phyloP scores from a whole-genome alignment of 306 rosid genomes.

The Carpinus fangiana region DNA sequence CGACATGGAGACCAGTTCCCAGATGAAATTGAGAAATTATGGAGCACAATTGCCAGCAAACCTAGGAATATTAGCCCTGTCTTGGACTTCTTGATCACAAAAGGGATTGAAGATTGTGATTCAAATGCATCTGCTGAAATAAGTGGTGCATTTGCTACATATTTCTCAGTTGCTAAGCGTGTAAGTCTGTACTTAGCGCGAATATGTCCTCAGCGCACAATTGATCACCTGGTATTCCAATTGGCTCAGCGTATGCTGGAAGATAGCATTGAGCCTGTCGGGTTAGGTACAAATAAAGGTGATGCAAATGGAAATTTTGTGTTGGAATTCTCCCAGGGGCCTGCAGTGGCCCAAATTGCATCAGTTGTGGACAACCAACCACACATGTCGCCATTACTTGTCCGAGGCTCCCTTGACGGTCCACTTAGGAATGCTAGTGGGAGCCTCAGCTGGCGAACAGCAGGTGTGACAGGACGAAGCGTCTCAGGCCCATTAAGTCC shows the following conservation, averaged over 20 bases:
- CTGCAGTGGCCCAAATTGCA: conserved; percentile 80
- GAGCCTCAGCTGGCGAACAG: conserved; percentile 97
- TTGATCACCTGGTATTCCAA: conserved; percentile 96
- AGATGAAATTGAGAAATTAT: conserved; percentile 97
- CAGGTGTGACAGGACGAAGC: conserved; percentile 93
- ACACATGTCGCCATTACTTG: conserved; percentile 99
- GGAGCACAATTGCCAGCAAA: conserved; percentile 99
- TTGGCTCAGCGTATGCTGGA: conserved; percentile 93
- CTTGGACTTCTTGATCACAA: conserved; percentile 94
- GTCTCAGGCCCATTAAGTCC: conserved; percentile 97
- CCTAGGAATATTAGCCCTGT: conserved; percentile 95
- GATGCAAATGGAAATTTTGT: conserved; percentile 79
- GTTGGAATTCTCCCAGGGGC: conserved; percentile 98
- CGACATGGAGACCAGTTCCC: conserved; percentile 98
- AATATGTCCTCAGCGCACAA: conserved; percentile 96
- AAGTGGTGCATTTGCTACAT: conserved; percentile 98
- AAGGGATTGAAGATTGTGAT: conserved; percentile 99
- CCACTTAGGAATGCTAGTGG: conserved; percentile 98
- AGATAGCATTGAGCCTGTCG: conserved; percentile 83
- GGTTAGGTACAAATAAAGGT: conserved; percentile 59
- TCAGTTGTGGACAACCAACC: conserved; percentile 91
- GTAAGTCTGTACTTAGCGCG: conserved; percentile 94
- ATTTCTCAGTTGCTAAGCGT: conserved; percentile 96
- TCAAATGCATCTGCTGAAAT: conserved; percentile 98
- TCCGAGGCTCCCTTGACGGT: conserved; percentile 96